Evolutionary conservation across 345 rosid species (phyloP).

Genomic region (Boechera stricta): DNA sequence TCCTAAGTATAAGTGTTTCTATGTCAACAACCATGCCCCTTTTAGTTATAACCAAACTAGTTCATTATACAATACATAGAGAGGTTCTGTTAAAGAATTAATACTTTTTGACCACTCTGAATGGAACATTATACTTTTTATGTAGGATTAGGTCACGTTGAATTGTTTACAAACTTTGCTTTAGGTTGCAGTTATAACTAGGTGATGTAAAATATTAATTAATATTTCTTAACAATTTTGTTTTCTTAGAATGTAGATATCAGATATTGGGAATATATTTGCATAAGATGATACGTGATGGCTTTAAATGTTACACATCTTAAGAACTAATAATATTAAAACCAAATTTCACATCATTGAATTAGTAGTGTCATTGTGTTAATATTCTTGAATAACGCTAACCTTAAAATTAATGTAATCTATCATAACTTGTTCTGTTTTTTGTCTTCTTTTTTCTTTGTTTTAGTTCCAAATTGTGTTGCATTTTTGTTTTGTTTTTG

Average conservation of each 20-base stretch:
- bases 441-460: too few relatives aligned
- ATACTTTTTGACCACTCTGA: constrained; percentile 33
- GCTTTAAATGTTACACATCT: background rate
- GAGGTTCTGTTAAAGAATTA: constrained; percentile 17
- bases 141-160: constrained; percentile 39
- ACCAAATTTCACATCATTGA: too few relatives aligned
- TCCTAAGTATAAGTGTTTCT: constrained; percentile 13
- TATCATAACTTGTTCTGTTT: too few relatives aligned
- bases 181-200: constrained; percentile 17
- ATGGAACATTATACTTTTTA: background rate
- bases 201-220: constrained; percentile 8
- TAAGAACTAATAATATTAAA: too few relatives aligned
- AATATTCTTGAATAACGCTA: background rate
- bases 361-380: too few relatives aligned
- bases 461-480: too few relatives aligned
- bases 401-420: too few relatives aligned
- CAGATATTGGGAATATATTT: background rate
- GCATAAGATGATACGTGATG: background rate
- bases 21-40: constrained; percentile 29
- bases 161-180: constrained; percentile 35
- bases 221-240: background rate
- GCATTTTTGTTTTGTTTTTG: too few relatives aligned
- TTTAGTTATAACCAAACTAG: constrained; percentile 32
- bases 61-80: constrained; percentile 1
- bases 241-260: background rate